Conservation (phyloP, 768 basidiomycete species). For the Phallus indusiatus region DNA sequence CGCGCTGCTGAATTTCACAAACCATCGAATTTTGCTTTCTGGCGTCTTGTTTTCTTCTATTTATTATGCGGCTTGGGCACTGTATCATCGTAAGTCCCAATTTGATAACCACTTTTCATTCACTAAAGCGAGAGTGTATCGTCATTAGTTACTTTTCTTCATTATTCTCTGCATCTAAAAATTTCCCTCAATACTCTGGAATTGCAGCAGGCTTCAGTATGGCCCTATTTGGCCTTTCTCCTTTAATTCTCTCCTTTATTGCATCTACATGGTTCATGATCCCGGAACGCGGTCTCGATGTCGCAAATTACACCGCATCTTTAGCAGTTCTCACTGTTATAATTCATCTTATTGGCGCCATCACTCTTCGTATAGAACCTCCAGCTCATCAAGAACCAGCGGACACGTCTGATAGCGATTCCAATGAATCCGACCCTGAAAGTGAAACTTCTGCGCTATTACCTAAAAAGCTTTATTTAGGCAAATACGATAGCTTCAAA, state of each 20-base stretch:
- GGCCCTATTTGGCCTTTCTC: conserved; percentile 76
- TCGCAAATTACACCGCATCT: conserved; percentile 44
- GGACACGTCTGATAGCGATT: conserved; percentile 11
- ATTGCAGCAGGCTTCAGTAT: conserved; percentile 56
- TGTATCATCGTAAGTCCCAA: conserved; percentile 54
- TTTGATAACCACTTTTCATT: not conserved
- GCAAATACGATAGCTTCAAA: conserved; percentile 24
- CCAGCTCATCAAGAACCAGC: conserved; percentile 8
- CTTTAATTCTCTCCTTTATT: conserved; percentile 57
- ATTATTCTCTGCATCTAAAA: conserved; percentile 65
- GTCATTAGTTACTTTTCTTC: conserved; percentile 59
- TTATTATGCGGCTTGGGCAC: conserved; percentile 58
- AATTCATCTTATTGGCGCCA: conserved; percentile 45
- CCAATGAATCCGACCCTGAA: conserved; percentile 24
- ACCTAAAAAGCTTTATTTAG: conserved; percentile 8
- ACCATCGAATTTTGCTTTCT: conserved; percentile 37
- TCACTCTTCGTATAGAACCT: conserved; percentile 29
- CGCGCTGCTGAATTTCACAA: conserved; percentile 27
- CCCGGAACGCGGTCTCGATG: conserved; percentile 30
- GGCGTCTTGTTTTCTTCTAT: conserved; percentile 46
- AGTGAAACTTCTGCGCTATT: conserved; percentile 22
- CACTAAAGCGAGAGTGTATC: not conserved
- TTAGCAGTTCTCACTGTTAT: conserved; percentile 44
- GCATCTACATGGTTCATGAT: conserved; percentile 55
- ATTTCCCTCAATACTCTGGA: conserved; percentile 57